phyloP scores from a whole-genome alignment of 2,329 filamentous ascomycete genomes.

The Pseudogymnoascus destructans region DNA sequence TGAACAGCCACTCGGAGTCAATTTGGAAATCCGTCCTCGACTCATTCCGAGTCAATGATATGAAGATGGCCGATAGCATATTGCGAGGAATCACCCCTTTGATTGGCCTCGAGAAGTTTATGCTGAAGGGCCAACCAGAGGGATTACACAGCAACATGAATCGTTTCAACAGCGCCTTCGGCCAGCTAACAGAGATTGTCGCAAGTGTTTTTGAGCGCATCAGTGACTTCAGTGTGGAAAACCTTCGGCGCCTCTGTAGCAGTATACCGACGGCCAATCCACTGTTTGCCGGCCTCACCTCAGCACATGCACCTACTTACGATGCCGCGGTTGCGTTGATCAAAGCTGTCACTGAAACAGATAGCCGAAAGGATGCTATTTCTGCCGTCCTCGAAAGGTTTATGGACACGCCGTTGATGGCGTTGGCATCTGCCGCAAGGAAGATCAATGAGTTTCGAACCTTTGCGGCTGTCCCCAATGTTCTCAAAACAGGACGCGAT shows the following conservation, averaged over 20 bases:
- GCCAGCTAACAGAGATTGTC: constrained; percentile 47
- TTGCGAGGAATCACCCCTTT: constrained; percentile 47
- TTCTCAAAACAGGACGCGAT: constrained; percentile 44
- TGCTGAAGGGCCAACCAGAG: constrained; percentile 24
- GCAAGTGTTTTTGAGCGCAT: constrained; percentile 65
- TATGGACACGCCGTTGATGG: constrained; percentile 32
- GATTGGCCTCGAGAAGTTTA: constrained; percentile 62
- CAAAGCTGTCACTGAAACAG: constrained; percentile 65
- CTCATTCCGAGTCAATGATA: constrained; percentile 50
- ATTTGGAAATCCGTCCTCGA: constrained; percentile 69
- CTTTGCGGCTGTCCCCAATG: constrained; percentile 44
- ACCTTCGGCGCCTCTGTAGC: constrained; percentile 47
- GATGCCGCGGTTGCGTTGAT: constrained; percentile 71
- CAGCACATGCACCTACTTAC: constrained; percentile 65
- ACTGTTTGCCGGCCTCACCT: constrained; percentile 67
- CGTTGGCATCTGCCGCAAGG: constrained; percentile 32
- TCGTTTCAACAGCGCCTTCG: constrained; percentile 67
- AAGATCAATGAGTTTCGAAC: constrained; percentile 33
- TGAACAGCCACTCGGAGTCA: constrained; percentile 56
- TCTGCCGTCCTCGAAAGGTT: constrained; percentile 33
- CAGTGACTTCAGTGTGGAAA: constrained; percentile 57
- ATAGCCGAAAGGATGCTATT: constrained; percentile 38
- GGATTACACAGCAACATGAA: constrained; percentile 35
- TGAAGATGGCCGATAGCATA: constrained; percentile 62
- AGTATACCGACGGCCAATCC: constrained; percentile 45